Conservation (phyloP, 306 rosid genomes). For the Rosa multiflora region DNA sequence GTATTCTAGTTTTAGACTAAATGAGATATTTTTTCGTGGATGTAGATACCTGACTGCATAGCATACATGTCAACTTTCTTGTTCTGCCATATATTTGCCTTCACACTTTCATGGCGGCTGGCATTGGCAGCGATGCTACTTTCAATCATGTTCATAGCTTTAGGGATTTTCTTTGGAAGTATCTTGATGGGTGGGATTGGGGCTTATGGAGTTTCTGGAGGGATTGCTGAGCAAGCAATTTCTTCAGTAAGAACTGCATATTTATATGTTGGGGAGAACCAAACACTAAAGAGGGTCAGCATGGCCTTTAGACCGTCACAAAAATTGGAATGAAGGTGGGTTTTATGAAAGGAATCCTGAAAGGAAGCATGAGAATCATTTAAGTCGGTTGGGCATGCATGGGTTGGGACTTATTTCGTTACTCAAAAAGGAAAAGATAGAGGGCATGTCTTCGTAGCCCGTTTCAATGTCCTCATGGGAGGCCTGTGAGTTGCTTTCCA, state of each 20-base stretch:
- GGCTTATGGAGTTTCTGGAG: slow-evolving; percentile 84
- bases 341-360: slow-evolving; percentile 75
- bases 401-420: slow-evolving; percentile 82
- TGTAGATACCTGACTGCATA: slow-evolving; percentile 79
- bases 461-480: slow-evolving; percentile 88
- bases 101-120: slow-evolving; percentile 78
- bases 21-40: slow-evolving; percentile 4
- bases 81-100: slow-evolving; percentile 86
- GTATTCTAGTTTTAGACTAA: slow-evolving; percentile 17
- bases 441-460: slow-evolving; percentile 82
- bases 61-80: slow-evolving; percentile 81
- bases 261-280: slow-evolving; percentile 75
- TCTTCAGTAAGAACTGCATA: slow-evolving; percentile 81
- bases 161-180: slow-evolving; percentile 70
- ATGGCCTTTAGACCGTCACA: slow-evolving; percentile 59
- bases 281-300: slow-evolving; percentile 66
- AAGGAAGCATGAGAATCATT: slow-evolving; percentile 88
- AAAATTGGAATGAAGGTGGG: slow-evolving; percentile 73
- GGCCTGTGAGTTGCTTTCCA: slow-evolving; percentile 68
- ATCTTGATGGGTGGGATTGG: slow-evolving; percentile 84
- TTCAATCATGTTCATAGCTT: slow-evolving; percentile 75
- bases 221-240: slow-evolving; percentile 84
- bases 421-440: slow-evolving; percentile 67
- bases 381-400: slow-evolving; percentile 90
- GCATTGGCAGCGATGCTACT: slow-evolving; percentile 78